Conservation (phyloP, 2,329 filamentous ascomycete genomes). For the Cadophora sp. region DNA sequence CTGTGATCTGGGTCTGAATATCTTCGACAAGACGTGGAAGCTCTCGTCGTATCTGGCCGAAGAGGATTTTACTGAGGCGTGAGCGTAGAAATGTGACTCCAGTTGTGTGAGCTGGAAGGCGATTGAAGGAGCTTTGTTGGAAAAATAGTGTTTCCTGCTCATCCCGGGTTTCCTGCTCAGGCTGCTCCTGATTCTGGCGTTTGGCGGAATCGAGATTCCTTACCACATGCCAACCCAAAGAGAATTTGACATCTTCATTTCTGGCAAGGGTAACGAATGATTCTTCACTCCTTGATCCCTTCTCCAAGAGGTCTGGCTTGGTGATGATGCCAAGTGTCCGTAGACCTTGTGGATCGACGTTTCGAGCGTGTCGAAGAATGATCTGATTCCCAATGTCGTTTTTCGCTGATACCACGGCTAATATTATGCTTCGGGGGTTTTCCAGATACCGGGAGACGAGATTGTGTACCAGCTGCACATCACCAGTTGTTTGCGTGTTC, state of each 20-base stretch:
- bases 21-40: constrained; percentile 32
- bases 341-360: constrained; percentile 42
- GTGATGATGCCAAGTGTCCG: constrained; percentile 53
- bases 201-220: constrained; percentile 54
- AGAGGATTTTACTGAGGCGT: constrained; percentile 50
- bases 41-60: constrained; percentile 30
- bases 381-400: constrained; percentile 50
- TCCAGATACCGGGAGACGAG: constrained; percentile 61
- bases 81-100: constrained; percentile 52
- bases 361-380: constrained; percentile 46
- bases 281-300: constrained; percentile 46
- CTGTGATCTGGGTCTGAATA: constrained; percentile 33
- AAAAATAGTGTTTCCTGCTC: constrained; percentile 48
- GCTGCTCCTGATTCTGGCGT: constrained; percentile 44
- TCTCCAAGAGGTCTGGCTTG: constrained; percentile 49
- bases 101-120: constrained; percentile 25
- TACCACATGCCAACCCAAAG: constrained; percentile 55
- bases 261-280: constrained; percentile 46
- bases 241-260: constrained; percentile 49
- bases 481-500: constrained; percentile 51
- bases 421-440: constrained; percentile 53
- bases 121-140: constrained; percentile 31
- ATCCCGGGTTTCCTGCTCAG: constrained; percentile 27
- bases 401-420: constrained; percentile 52
- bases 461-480: constrained; percentile 53